Evolutionary conservation across 208 protist genomes (phyloP).

Genomic region (Crithidia fasciculata): DNA sequence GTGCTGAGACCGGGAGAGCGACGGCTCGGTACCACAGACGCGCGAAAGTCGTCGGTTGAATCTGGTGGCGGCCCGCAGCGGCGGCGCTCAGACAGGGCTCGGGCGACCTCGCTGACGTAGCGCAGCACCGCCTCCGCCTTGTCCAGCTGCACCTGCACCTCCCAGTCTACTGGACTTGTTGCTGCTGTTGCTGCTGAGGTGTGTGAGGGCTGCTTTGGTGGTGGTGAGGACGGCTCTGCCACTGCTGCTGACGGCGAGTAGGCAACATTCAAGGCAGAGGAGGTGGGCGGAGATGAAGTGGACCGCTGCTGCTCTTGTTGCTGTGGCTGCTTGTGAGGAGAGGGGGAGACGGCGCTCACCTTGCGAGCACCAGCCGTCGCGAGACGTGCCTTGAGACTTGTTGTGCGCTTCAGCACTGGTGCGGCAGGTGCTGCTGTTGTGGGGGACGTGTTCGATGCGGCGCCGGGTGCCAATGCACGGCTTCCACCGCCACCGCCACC

Average conservation of each 20-base stretch:
- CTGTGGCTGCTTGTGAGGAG: neutral
- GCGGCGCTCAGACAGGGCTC: slow-evolving; percentile 46
- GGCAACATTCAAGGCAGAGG: neutral
- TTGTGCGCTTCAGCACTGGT: neutral
- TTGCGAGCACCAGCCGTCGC: neutral
- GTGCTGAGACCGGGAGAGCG: slow-evolving; percentile 5
- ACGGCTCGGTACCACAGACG: slow-evolving; percentile 46
- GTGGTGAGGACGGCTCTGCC: neutral
- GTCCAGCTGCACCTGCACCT: slow-evolving; percentile 32
- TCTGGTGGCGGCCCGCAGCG: slow-evolving; percentile 59
- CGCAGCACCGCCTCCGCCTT: slow-evolving; percentile 67
- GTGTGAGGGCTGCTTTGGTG: neutral
- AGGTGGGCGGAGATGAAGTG: neutral
- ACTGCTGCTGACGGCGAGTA: neutral
- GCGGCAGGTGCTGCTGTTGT: neutral
- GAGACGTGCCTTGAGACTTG: slow-evolving; percentile 2
- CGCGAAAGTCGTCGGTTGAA: slow-evolving; percentile 47
- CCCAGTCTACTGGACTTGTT: neutral
- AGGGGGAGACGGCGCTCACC: neutral
- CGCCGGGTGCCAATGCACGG: neutral
- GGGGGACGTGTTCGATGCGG: neutral
- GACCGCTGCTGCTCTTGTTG: no score
- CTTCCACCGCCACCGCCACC: neutral
- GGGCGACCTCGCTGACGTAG: slow-evolving; percentile 58
- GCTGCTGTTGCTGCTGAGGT: neutral